A percentile compares a stretch with the other conserved stretches of the same genome.
phyloP scores from a whole-genome alignment of 2,329 filamentous ascomycete genomes.

The Fusarium sp. region DNA sequence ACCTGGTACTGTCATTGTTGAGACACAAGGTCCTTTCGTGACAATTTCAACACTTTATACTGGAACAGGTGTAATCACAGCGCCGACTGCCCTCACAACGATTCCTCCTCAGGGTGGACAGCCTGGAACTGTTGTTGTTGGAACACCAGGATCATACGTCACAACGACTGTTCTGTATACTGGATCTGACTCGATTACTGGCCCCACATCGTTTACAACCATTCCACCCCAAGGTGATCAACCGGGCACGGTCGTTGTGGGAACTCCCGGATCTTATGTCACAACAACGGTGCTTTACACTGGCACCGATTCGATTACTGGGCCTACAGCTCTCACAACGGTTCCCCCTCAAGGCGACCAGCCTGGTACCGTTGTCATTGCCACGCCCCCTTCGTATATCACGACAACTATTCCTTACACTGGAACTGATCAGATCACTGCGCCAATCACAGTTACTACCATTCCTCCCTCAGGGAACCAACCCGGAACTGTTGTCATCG shows the following conservation, averaged over 20 bases:
- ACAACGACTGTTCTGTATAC: slow-evolving; percentile 19
- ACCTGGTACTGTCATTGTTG: slow-evolving; percentile 11
- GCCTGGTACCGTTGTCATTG: slow-evolving; percentile 23
- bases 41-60: slow-evolving; percentile 15
- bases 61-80: slow-evolving; percentile 17
- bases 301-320: slow-evolving; percentile 9
- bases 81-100: slow-evolving; percentile 10
- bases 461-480: slow-evolving; percentile 6
- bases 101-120: slow-evolving; percentile 14
- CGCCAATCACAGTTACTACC: slow-evolving; percentile 13
- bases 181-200: slow-evolving; percentile 9
- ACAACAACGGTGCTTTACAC: slow-evolving; percentile 5
- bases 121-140: slow-evolving; percentile 17
- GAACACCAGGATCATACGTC: slow-evolving; percentile 5
- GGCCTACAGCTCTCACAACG: slow-evolving; percentile 10
- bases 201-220: slow-evolving; percentile 10
- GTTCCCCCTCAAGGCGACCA: slow-evolving; percentile 2
- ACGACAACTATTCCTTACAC: slow-evolving; percentile 21
- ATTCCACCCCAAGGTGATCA: slow-evolving; percentile 10
- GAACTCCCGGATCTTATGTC: slow-evolving; percentile 15
- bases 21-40: slow-evolving; percentile 7
- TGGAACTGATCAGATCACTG: slow-evolving; percentile 18
- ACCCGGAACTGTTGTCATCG: slow-evolving; percentile 23
- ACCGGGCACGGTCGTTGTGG: slow-evolving; percentile 17
- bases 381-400: slow-evolving; percentile 24